phyloP scores from a whole-genome alignment of 257 asterid species.

The Solanum pimpinellifolium region DNA sequence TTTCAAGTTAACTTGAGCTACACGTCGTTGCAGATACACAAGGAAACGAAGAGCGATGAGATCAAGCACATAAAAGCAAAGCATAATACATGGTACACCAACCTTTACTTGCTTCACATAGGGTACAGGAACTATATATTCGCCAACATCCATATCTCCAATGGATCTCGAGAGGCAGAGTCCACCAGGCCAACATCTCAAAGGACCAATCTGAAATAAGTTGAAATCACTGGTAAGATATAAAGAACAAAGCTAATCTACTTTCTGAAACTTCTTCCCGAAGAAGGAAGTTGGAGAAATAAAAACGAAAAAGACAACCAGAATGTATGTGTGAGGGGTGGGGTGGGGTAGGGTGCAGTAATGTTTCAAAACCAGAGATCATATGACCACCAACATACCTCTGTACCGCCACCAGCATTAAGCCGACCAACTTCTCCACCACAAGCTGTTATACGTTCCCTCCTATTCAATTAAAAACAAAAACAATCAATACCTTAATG shows the following conservation, averaged over 20 bases:
- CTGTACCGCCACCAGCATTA: slow-evolving; percentile 97
- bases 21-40: background rate
- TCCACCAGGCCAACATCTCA: slow-evolving; percentile 99
- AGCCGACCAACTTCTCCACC: slow-evolving; percentile 99
- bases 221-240: background rate
- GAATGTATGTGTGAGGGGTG: background rate
- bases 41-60: background rate
- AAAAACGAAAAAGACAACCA: background rate
- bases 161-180: slow-evolving; percentile 94
- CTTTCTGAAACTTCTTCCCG: background rate
- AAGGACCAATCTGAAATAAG: slow-evolving; percentile 75
- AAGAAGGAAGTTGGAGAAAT: background rate
- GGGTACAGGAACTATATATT: slow-evolving; percentile 92
- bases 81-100: slow-evolving; percentile 4
- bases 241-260: background rate
- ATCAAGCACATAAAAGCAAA: background rate
- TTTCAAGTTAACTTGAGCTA: background rate
- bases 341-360: background rate
- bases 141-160: slow-evolving; percentile 99
- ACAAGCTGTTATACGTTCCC: slow-evolving; percentile 81
- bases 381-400: slow-evolving; percentile 33
- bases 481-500: slow-evolving; percentile 3
- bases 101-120: slow-evolving; percentile 99
- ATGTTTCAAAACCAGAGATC: background rate
- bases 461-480: slow-evolving; percentile 38